These are phyloP conservation scores for Mortierella sp. DNA, from an alignment of 371 early-diverging fungal genomes.

Conservation along the genomic window DNA sequence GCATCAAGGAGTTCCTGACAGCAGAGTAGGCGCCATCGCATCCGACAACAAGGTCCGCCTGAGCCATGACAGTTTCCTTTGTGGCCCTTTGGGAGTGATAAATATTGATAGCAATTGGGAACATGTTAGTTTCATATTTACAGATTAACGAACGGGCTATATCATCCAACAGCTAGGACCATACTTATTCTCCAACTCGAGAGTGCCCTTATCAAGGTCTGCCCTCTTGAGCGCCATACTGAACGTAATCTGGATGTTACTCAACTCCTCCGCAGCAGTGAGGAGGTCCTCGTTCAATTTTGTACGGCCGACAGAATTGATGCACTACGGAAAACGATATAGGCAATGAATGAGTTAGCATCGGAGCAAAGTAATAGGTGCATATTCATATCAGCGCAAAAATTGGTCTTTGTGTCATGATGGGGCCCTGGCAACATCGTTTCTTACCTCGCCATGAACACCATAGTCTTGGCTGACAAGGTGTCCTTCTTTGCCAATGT, in stretches of 20 bases:
- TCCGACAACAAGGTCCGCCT: constrained; percentile 89
- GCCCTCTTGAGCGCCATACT: constrained; percentile 67
- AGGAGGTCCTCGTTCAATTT: constrained; percentile 85
- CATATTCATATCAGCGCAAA: neutral
- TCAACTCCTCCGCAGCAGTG: constrained; percentile 70
- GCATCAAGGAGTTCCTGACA: constrained; percentile 83
- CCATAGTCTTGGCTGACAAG: constrained; percentile 89
- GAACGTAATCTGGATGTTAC: constrained; percentile 77
- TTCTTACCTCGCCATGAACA: constrained; percentile 81
- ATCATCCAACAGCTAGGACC: neutral
- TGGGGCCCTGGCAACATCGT: neutral
- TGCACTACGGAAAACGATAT: constrained; percentile 66
- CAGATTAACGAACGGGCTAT: neutral
- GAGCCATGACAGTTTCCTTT: constrained; percentile 48
- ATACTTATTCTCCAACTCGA: constrained; percentile 57
- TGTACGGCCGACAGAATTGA: constrained; percentile 94
- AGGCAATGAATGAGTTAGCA: too few species aligned
- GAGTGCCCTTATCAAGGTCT: constrained; percentile 70
- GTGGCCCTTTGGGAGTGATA: constrained; percentile 17
- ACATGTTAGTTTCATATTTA: neutral
- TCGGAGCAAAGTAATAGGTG: neutral
- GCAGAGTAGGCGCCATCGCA: constrained; percentile 95
- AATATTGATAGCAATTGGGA: neutral
- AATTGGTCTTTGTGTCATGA: too few species aligned
- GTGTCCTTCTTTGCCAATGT: constrained; percentile 72